Evolutionary conservation across 441 rosid genomes (phyloP).

Genomic region (Pelargonium citronellum): DNA sequence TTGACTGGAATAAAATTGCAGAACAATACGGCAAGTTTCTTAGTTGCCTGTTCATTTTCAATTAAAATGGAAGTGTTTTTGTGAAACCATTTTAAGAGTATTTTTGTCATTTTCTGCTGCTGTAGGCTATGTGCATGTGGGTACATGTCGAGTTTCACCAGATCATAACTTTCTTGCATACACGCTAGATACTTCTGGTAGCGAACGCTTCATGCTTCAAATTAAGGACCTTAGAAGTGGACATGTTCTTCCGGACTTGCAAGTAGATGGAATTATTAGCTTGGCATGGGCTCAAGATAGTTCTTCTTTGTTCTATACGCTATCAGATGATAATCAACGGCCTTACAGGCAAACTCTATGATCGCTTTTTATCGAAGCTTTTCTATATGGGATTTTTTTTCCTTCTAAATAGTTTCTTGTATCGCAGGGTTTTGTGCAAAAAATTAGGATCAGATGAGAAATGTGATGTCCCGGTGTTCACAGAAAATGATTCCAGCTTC

Average conservation of each 20-base stretch:
- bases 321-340: slow-evolving; percentile 57
- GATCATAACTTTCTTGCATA: slow-evolving; percentile 80
- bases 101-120: slow-evolving; percentile 1
- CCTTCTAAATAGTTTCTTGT: slow-evolving; percentile 19
- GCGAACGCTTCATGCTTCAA: slow-evolving; percentile 65
- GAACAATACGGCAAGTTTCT: slow-evolving; percentile 56
- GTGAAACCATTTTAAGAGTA: not conserved
- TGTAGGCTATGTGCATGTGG: slow-evolving; percentile 70
- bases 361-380: slow-evolving; percentile 15
- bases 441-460: slow-evolving; percentile 42
- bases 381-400: slow-evolving; percentile 1
- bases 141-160: slow-evolving; percentile 80
- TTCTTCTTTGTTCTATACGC: slow-evolving; percentile 60
- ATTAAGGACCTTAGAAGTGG: slow-evolving; percentile 67
- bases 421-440: slow-evolving; percentile 63
- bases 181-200: slow-evolving; percentile 61
- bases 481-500: slow-evolving; percentile 61
- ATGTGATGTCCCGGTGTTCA: slow-evolving; percentile 39
- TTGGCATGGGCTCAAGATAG: slow-evolving; percentile 89
- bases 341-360: slow-evolving; percentile 51
- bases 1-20: slow-evolving; percentile 87
- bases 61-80: too few species aligned
- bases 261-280: slow-evolving; percentile 62
- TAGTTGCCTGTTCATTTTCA: not conserved
- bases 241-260: slow-evolving; percentile 39